Conservation (phyloP, 805 yeast species). For the Geotrichum ghanense region DNA sequence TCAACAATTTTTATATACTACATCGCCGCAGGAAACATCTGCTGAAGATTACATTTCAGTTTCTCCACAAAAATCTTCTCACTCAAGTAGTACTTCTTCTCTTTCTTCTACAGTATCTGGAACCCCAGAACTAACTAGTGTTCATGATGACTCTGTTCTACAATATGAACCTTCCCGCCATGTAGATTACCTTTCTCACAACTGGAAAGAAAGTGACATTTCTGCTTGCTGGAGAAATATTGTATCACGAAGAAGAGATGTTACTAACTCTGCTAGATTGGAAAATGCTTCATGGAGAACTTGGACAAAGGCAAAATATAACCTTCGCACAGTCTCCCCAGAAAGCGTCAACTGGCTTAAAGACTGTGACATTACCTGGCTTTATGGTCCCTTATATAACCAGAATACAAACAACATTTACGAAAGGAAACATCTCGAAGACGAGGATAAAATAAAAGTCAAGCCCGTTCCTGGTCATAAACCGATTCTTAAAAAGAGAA, state of each 20-base stretch:
- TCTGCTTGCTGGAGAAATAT: slow-evolving; percentile 94
- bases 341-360: slow-evolving; percentile 92
- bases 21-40: neutral
- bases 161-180: slow-evolving; percentile 75
- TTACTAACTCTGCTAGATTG: slow-evolving; percentile 68
- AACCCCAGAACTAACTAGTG: slow-evolving; percentile 14
- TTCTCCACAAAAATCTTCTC: neutral
- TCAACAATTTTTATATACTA: no score
- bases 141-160: slow-evolving; percentile 64
- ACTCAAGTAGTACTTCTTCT: neutral
- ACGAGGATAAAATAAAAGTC: neutral
- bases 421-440: neutral
- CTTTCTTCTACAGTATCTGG: slow-evolving; percentile 14
- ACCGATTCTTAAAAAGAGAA: slow-evolving; percentile 80
- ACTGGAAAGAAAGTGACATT: slow-evolving; percentile 92
- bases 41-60: neutral
- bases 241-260: slow-evolving; percentile 68
- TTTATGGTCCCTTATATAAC: slow-evolving; percentile 73
- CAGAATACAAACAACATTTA: neutral
- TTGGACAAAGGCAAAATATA: slow-evolving; percentile 74
- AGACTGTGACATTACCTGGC: slow-evolving; percentile 95
- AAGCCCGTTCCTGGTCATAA: slow-evolving; percentile 32
- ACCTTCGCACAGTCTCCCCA: slow-evolving; percentile 70
- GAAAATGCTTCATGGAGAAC: slow-evolving; percentile 91
- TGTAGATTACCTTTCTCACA: slow-evolving; percentile 89